Conservation (phyloP, 352 stramenopile genomes). For the Globisporangium barbulae region DNA sequence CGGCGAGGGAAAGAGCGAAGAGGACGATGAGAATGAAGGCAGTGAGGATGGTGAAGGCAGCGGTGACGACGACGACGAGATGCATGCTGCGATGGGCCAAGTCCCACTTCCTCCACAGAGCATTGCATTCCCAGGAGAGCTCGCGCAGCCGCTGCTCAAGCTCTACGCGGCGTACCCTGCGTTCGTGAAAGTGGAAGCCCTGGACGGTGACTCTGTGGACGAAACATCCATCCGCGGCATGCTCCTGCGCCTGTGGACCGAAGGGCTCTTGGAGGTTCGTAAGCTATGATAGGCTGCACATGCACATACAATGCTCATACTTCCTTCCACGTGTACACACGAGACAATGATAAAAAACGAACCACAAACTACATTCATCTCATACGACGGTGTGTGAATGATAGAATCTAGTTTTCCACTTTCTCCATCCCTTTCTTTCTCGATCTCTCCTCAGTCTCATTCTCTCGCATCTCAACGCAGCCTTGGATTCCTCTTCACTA, state of each 20-base stretch:
- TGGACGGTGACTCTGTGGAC: slow-evolving; percentile 37
- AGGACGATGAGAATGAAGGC: slow-evolving; percentile 21
- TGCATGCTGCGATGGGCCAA: slow-evolving; percentile 28
- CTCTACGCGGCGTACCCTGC: slow-evolving; percentile 51
- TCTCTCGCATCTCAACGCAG: not conserved
- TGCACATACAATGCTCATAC: not conserved
- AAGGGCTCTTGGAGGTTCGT: slow-evolving; percentile 49
- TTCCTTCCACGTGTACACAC: slow-evolving; percentile 5
- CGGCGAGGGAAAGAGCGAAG: slow-evolving; percentile 24
- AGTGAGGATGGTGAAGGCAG: slow-evolving; percentile 31
- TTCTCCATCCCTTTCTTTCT: slow-evolving; percentile 8
- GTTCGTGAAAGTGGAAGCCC: slow-evolving; percentile 31
- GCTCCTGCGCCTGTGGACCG: slow-evolving; percentile 77
- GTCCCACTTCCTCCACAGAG: slow-evolving; percentile 45
- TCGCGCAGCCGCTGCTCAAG: slow-evolving; percentile 64
- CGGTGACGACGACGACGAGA: slow-evolving; percentile 28
- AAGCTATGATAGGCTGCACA: slow-evolving; percentile 9
- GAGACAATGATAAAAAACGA: slow-evolving; percentile 21
- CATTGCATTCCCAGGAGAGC: slow-evolving; percentile 61
- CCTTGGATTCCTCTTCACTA: not conserved
- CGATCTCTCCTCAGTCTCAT: not conserved
- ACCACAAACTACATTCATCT: slow-evolving; percentile 43
- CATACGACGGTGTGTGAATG: slow-evolving; percentile 21
- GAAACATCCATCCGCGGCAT: slow-evolving; percentile 74
- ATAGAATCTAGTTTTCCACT: slow-evolving; percentile 21